Evolutionary conservation across 257 asterid genomes (phyloP).

Genomic region (Sherardia arvensis): DNA sequence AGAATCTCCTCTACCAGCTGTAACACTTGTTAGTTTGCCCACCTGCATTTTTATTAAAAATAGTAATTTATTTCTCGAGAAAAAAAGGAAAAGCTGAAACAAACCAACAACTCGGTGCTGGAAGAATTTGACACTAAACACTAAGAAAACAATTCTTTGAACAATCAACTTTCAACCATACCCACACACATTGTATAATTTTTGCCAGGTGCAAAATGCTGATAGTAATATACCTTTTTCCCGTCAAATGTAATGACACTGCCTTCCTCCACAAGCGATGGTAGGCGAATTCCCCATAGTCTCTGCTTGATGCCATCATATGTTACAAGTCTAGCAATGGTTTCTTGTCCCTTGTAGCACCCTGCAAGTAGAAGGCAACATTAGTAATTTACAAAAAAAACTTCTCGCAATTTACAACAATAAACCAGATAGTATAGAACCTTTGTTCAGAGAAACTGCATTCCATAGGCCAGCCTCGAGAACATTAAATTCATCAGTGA

Average conservation of each 20-base stretch:
- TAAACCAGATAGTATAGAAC: conserved; percentile 19
- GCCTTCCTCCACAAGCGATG: conserved; percentile 68
- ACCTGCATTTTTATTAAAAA: conserved; percentile 39
- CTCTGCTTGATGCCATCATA: conserved; percentile 89
- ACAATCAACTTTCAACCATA: background rate
- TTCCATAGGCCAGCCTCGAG: conserved; percentile 94
- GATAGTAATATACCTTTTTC: conserved; percentile 49
- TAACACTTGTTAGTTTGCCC: conserved; percentile 78
- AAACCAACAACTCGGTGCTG: conserved; percentile 7
- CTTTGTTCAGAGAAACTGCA: conserved; percentile 84
- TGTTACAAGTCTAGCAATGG: conserved; percentile 89
- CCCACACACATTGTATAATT: background rate
- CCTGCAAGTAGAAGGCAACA: conserved; percentile 41
- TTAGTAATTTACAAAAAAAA: background rate
- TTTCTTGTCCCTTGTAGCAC: conserved; percentile 96
- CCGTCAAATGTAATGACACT: conserved; percentile 62
- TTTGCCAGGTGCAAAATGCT: background rate
- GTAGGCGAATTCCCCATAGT: conserved; percentile 72
- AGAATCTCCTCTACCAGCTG: conserved; percentile 44
- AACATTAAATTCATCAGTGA: conserved; percentile 81
- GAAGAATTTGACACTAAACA: background rate
- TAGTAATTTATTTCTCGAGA: background rate
- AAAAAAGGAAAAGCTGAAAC: background rate
- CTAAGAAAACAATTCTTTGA: background rate
- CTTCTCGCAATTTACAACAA: background rate